A percentile compares a stretch with the other conserved stretches of the same genome.
These are phyloP conservation scores for Volvariella volvacea DNA, from an alignment of 1,284 basidiomycete species.

Conservation along the genomic window DNA sequence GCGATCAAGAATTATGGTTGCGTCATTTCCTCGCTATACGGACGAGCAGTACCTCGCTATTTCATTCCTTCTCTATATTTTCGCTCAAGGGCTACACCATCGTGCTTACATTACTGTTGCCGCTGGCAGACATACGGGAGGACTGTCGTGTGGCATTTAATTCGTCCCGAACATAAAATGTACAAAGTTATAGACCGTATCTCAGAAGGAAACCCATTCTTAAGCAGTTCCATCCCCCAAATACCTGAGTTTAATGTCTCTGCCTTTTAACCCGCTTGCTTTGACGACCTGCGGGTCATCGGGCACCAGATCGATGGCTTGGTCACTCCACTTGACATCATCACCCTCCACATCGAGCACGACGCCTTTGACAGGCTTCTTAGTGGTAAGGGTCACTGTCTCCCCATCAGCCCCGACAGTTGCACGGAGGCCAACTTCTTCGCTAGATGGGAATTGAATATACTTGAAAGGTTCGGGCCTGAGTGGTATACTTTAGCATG, in stretches of 20 bases:
- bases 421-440: conserved; percentile 52
- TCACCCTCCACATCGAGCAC: conserved; percentile 72
- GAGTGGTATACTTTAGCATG: conserved; percentile 8
- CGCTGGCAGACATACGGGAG: not conserved
- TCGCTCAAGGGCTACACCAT: not conserved
- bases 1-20: not conserved
- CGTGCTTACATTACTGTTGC: not conserved
- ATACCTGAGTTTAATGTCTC: conserved; percentile 59
- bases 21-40: not conserved
- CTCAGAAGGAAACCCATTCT: not conserved
- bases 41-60: not conserved
- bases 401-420: conserved; percentile 49
- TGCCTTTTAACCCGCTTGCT: conserved; percentile 60
- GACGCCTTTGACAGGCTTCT: conserved; percentile 79
- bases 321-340: conserved; percentile 76
- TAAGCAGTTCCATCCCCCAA: conserved; percentile 69
- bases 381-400: conserved; percentile 50
- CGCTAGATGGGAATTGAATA: conserved; percentile 67
- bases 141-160: not conserved
- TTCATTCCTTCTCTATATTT: not conserved
- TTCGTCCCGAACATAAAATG: not conserved
- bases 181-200: not conserved
- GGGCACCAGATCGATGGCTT: conserved; percentile 83
- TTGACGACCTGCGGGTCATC: conserved; percentile 68
- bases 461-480: conserved; percentile 93